phyloP scores from a whole-genome alignment of 1,284 basidiomycete genomes.

The Austroboletus novae-zelandiae region DNA sequence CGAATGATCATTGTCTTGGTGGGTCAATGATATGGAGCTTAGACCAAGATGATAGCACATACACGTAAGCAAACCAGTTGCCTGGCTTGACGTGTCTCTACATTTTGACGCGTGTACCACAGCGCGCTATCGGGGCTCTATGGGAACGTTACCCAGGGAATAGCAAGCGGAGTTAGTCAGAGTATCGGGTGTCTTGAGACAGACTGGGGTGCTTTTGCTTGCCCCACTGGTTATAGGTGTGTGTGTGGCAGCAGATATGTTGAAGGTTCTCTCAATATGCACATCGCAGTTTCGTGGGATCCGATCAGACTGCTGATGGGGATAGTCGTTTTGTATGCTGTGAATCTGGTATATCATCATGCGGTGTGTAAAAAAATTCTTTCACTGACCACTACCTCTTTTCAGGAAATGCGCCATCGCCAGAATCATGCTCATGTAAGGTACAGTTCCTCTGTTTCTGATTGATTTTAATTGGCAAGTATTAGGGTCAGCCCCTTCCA shows the following conservation, averaged over 20 bases:
- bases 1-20: not conserved
- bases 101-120: not conserved
- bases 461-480: not conserved
- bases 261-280: not conserved
- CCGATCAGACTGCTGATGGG: not conserved
- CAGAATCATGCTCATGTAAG: constrained; percentile 2
- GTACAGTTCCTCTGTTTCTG: not conserved
- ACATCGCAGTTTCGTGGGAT: not conserved
- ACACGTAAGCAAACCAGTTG: not conserved
- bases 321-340: not conserved
- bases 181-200: not conserved
- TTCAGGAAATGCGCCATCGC: constrained; percentile 1
- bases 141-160: not conserved
- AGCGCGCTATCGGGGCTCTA: not conserved
- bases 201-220: not conserved
- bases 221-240: constrained; percentile 1
- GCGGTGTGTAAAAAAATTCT: not conserved
- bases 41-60: constrained; percentile 1
- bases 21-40: constrained; percentile 1
- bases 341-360: not conserved
- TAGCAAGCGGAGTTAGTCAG: constrained; percentile 1
- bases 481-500: not conserved
- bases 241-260: not conserved
- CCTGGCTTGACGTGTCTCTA: not conserved
- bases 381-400: not conserved